Evolutionary conservation across 2,329 filamentous ascomycete species (phyloP).

Genomic region (Biscogniauxia sp.): DNA sequence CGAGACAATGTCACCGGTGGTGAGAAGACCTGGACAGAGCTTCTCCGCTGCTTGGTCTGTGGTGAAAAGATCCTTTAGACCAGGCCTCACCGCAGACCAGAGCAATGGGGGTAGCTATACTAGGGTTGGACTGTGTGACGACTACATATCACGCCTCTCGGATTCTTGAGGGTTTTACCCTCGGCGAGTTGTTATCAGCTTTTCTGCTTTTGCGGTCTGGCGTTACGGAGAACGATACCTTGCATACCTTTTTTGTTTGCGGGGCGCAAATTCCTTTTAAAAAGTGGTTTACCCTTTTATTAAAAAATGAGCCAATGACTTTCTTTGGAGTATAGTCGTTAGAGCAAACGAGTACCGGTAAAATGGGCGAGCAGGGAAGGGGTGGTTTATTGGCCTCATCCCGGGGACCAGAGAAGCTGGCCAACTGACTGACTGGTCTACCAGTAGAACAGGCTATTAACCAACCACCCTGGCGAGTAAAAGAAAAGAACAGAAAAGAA

Average conservation of each 20-base stretch:
- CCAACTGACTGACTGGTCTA: no score
- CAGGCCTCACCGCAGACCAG: background rate
- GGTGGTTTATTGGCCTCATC: no score
- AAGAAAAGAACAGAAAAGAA: no score
- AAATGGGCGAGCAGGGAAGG: background rate
- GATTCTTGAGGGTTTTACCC: background rate
- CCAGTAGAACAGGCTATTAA: no score
- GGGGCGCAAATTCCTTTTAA: slow-evolving; percentile 10
- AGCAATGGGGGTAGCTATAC: background rate
- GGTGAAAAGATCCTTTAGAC: slow-evolving; percentile 43
- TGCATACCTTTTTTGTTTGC: slow-evolving; percentile 13
- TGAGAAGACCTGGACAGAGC: slow-evolving; percentile 53
- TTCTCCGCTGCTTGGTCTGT: slow-evolving; percentile 51
- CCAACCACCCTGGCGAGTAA: no score
- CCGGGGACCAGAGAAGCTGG: no score
- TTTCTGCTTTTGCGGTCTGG: slow-evolving; percentile 8
- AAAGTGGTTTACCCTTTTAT: background rate
- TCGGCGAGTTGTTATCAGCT: background rate
- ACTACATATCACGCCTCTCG: slow-evolving; percentile 10
- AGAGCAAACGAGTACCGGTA: no score
- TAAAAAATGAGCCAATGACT: background rate
- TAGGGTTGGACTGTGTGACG: background rate
- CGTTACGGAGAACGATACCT: slow-evolving; percentile 20
- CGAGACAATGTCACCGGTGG: slow-evolving; percentile 46
- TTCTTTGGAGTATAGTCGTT: background rate